Conservation (phyloP, 139 green algal genomes). For the Diplosphaera chodatii region DNA sequence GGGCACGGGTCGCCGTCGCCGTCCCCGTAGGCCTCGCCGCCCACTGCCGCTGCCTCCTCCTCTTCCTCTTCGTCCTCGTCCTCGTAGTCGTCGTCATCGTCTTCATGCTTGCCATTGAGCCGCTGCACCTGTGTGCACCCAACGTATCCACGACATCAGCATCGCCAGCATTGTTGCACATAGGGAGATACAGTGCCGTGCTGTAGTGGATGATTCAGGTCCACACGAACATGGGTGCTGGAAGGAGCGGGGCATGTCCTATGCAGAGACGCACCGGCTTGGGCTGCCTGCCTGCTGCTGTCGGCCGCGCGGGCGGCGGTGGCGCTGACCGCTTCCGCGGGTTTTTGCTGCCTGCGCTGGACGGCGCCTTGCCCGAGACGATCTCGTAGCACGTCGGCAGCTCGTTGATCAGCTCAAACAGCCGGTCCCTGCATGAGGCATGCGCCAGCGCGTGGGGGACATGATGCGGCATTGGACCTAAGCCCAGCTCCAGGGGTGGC, state of each 20-base stretch:
- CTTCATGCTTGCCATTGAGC: slow-evolving; percentile 8
- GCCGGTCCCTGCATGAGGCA: slow-evolving; percentile 64
- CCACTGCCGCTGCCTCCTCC: neutral
- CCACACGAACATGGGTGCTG: too few species aligned
- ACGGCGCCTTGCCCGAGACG: slow-evolving; percentile 46
- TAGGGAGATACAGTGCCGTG: neutral
- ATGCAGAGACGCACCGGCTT: too few species aligned
- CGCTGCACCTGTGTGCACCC: neutral
- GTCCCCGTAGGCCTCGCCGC: slow-evolving; percentile 27
- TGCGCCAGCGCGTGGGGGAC: too few species aligned
- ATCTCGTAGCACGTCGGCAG: slow-evolving; percentile 85
- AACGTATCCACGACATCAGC: too few species aligned
- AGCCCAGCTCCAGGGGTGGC: too few species aligned
- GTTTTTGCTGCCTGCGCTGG: slow-evolving; percentile 3
- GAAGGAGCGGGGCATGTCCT: too few species aligned
- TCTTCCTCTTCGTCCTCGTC: slow-evolving; percentile 4
- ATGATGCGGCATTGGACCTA: too few species aligned
- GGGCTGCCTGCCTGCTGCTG: neutral
- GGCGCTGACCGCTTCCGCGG: slow-evolving; percentile 9
- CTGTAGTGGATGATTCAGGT: neutral
- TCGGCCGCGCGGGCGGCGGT: neutral
- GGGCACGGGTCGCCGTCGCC: slow-evolving; percentile 74
- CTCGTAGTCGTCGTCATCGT: slow-evolving; percentile 17
- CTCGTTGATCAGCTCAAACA: slow-evolving; percentile 85
- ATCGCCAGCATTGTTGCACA: too few species aligned